These are phyloP conservation scores for Starmerella roubikii DNA, from an alignment of 805 yeast genomes.

Conservation along the genomic window DNA sequence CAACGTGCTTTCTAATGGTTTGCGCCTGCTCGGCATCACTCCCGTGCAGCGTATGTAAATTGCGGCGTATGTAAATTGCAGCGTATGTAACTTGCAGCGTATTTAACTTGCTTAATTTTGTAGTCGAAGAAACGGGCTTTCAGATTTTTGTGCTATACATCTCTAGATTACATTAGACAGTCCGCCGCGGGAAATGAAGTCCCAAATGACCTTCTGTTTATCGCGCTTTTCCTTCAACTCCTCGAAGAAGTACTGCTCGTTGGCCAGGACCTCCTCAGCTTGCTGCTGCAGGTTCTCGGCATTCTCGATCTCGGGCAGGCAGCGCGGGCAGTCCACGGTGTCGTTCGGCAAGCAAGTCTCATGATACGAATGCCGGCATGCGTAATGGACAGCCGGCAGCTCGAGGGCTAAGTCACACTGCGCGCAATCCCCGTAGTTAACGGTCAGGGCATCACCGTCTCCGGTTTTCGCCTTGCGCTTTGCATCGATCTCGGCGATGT, in stretches of 20 bases:
- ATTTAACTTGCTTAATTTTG: too few species aligned
- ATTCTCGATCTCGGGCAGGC: constrained; percentile 59
- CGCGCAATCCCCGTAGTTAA: constrained; percentile 45
- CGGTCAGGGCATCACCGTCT: constrained; percentile 28
- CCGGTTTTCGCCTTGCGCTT: constrained; percentile 22
- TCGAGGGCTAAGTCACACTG: constrained; percentile 55
- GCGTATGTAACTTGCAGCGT: too few species aligned
- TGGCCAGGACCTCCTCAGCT: constrained; percentile 48
- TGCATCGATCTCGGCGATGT: constrained; percentile 49
- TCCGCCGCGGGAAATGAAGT: constrained; percentile 79
- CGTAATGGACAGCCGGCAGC: constrained; percentile 69
- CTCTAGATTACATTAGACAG: constrained; percentile 29
- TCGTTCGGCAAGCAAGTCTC: constrained; percentile 46
- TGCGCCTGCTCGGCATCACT: constrained; percentile 77
- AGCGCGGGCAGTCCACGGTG: constrained; percentile 51
- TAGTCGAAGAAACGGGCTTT: too few species aligned
- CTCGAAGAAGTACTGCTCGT: constrained; percentile 48
- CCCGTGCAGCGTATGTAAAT: constrained; percentile 95
- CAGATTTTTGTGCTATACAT: too few species aligned
- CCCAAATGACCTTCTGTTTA: constrained; percentile 61
- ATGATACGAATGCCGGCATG: constrained; percentile 78
- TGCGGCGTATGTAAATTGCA: neutral
- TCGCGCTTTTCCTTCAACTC: constrained; percentile 43
- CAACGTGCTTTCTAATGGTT: constrained; percentile 80
- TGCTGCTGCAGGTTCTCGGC: constrained; percentile 42